Percentiles rank a stretch among this genome's conserved stretches.
phyloP scores from a whole-genome alignment of 2,329 filamentous ascomycete species.

The Fusarium chlamydosporum region DNA sequence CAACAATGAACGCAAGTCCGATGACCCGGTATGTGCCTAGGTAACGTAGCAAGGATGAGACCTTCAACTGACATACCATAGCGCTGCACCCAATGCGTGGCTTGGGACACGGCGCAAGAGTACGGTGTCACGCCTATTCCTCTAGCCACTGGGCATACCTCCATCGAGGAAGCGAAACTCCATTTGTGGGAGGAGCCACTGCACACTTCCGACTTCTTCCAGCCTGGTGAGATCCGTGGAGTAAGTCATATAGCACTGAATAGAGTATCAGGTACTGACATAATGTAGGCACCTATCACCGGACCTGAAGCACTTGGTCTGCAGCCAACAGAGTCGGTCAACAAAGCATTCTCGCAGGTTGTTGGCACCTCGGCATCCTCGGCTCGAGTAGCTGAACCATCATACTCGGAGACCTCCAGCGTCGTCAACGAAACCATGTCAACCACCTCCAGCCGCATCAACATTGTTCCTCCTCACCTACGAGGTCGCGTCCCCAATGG shows the following conservation, averaged over 20 bases:
- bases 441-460: slow-evolving; percentile 10
- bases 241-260: slow-evolving; percentile 23
- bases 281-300: slow-evolving; percentile 50
- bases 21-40: slow-evolving; percentile 52
- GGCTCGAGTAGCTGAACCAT: background rate
- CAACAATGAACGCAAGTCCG: slow-evolving; percentile 49
- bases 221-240: slow-evolving; percentile 33
- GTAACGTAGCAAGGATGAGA: background rate
- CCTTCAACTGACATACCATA: slow-evolving; percentile 35
- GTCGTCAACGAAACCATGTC: slow-evolving; percentile 25
- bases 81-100: slow-evolving; percentile 55
- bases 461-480: slow-evolving; percentile 26
- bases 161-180: slow-evolving; percentile 49
- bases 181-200: slow-evolving; percentile 30
- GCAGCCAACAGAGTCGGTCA: slow-evolving; percentile 4
- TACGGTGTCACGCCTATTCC: slow-evolving; percentile 51
- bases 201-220: slow-evolving; percentile 50
- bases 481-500: slow-evolving; percentile 1
- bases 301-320: slow-evolving; percentile 46
- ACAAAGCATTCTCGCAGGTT: slow-evolving; percentile 3
- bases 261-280: slow-evolving; percentile 13
- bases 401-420: slow-evolving; percentile 26
- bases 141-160: slow-evolving; percentile 54
- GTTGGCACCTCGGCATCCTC: background rate
- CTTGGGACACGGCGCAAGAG: slow-evolving; percentile 56